Evolutionary conservation across 805 yeast genomes (phyloP).

Genomic region (Yarrowia sp.): DNA sequence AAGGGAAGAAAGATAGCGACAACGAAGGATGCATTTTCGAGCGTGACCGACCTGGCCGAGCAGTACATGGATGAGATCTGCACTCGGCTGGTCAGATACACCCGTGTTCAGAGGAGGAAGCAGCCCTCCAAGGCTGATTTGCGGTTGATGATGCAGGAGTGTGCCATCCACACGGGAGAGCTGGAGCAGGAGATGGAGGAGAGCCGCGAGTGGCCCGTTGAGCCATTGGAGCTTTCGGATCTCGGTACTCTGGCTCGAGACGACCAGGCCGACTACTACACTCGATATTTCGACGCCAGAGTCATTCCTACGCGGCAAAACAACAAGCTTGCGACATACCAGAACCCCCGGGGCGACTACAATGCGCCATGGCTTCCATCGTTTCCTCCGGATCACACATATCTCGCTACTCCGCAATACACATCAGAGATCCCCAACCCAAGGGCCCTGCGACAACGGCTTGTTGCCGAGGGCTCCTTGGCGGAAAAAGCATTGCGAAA

Average conservation of each 20-base stretch:
- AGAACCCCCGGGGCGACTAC: constrained; percentile 43
- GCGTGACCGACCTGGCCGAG: constrained; percentile 39
- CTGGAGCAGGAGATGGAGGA: constrained; percentile 35
- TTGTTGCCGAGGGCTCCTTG: constrained; percentile 75
- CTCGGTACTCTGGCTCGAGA: background rate
- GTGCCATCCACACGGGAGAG: constrained; percentile 36
- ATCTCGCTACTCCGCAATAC: constrained; percentile 70
- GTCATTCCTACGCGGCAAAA: constrained; percentile 34
- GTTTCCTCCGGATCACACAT: constrained; percentile 93
- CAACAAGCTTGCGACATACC: constrained; percentile 56
- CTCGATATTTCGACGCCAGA: constrained; percentile 14
- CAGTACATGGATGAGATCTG: constrained; percentile 34
- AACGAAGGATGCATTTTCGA: constrained; percentile 35
- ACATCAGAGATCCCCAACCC: constrained; percentile 65
- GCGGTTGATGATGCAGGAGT: constrained; percentile 36
- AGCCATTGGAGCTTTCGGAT: background rate
- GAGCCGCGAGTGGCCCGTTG: constrained; percentile 14
- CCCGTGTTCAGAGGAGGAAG: constrained; percentile 39
- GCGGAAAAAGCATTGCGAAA: constrained; percentile 76
- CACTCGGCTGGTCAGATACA: constrained; percentile 34
- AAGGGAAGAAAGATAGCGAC: constrained; percentile 31
- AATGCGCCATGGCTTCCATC: constrained; percentile 80
- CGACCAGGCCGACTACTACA: constrained; percentile 20
- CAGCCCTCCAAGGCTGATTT: constrained; percentile 40
- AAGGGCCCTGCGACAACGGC: constrained; percentile 61